phyloP scores from a whole-genome alignment of 805 yeast genomes.

The Lipomyces sp. region DNA sequence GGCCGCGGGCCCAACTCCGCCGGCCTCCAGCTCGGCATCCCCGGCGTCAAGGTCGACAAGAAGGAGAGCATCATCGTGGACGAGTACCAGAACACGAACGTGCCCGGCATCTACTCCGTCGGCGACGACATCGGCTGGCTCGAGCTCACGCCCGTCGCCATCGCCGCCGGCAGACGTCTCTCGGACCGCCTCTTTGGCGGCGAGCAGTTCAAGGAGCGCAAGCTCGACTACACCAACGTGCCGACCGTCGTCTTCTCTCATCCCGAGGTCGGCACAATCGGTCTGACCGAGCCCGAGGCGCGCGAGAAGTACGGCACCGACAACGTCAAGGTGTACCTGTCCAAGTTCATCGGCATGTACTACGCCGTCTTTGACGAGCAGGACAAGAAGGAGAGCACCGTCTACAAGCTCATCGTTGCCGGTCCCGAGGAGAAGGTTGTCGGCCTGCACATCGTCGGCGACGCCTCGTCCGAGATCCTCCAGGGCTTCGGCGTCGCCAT shows the following conservation, averaged over 20 bases:
- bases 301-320: conserved; percentile 72
- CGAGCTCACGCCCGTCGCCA: conserved; percentile 97
- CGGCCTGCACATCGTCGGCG: conserved; percentile 93
- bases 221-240: conserved; percentile 79
- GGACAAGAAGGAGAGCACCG: conserved; percentile 74
- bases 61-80: conserved; percentile 68
- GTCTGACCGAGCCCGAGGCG: conserved; percentile 79
- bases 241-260: conserved; percentile 98
- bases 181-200: conserved; percentile 91
- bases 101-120: conserved; percentile 69
- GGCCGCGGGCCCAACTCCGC: conserved; percentile 80
- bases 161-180: conserved; percentile 94
- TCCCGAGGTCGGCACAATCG: conserved; percentile 96
- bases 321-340: conserved; percentile 73
- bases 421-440: conserved; percentile 89
- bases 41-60: conserved; percentile 63
- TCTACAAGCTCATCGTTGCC: conserved; percentile 73
- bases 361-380: conserved; percentile 73
- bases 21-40: conserved; percentile 65
- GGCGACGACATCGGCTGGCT: conserved; percentile 90
- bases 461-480: conserved; percentile 81
- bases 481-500: conserved; percentile 99
- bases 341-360: conserved; percentile 88
- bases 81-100: conserved; percentile 80
- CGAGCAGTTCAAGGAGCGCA: conserved; percentile 60